A percentile compares a stretch with the other conserved stretches of the same genome.
Evolutionary conservation across 2,329 filamentous ascomycete genomes (phyloP).

Genomic region (Amylocarpus encephaloides): DNA sequence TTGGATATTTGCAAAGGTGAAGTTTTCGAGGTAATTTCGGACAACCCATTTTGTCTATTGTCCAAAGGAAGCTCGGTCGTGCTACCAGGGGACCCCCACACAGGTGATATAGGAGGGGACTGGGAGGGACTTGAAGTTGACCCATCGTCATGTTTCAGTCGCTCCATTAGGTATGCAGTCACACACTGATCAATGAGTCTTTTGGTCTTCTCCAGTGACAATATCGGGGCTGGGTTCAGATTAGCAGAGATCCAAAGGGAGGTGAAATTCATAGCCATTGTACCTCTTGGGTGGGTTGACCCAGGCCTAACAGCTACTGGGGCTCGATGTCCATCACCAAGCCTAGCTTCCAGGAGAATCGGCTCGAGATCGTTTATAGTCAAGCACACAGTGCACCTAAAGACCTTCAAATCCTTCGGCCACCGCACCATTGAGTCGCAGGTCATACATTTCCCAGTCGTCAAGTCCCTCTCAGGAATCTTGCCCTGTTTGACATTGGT

Average conservation of each 20-base stretch:
- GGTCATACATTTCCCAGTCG: conserved; percentile 74
- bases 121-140: conserved; percentile 13
- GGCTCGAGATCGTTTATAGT: conserved; percentile 75
- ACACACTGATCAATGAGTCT: conserved; percentile 51
- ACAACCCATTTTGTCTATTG: neutral
- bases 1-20: conserved; percentile 14
- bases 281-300: conserved; percentile 23
- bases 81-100: neutral
- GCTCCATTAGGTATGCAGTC: conserved; percentile 41
- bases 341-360: conserved; percentile 24
- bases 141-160: conserved; percentile 32
- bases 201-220: conserved; percentile 56
- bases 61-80: neutral
- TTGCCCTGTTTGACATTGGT: conserved; percentile 29
- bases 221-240: conserved; percentile 33
- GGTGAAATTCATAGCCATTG: neutral
- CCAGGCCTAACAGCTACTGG: conserved; percentile 16
- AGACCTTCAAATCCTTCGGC: conserved; percentile 66
- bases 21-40: neutral
- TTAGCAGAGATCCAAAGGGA: conserved; percentile 1
- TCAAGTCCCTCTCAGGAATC: conserved; percentile 51
- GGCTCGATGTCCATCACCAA: conserved; percentile 22
- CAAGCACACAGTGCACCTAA: conserved; percentile 76
- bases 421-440: conserved; percentile 76
- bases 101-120: conserved; percentile 21